Evolutionary conservation across 2,329 filamentous ascomycete species (phyloP), one percentile per base, ranked within the genome.

Genomic region (Aureobasidium sp.): DNA sequence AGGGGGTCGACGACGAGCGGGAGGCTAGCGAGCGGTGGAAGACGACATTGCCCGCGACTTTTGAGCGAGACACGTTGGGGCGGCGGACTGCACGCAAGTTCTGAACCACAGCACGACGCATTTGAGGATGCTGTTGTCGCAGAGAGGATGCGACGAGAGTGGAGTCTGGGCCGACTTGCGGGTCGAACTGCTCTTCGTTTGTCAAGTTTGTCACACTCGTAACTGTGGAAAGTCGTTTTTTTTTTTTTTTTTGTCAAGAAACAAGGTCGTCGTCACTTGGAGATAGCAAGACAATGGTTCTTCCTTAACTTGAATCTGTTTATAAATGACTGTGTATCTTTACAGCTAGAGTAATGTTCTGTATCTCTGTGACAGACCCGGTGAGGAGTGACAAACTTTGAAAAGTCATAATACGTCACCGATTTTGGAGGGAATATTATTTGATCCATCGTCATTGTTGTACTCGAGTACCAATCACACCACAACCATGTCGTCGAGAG

Each of bases 31-130:
- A 74, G 69, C 80, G 78, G 65, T 75, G 69, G 55, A 49, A 37
- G 42, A 47, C 29, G 33, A 40, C 55, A 49, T 49, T 49, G 55
- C 55, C 43, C 17, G 27, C 21, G 23, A 40, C 29, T 17, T 58
- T 58, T 13, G 35, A 33, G 15, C 55, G 37, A 6, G 37, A 19
- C 4, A 40, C 43, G 69, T 80, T 80, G 69, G 79, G 81, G 72
- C 86, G 83, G 74, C 84, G 82, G 69, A 83, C 84, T 70, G 85
- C 84, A 78, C 87, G 84, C 73, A 88, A 77, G 69, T 83, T 83
- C 78, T 84, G 82, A 65, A 85, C 75, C 67, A 84, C 82, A 74
- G 82, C 86, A 76, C 86, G 87, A 83, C 87, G 87, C 88, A 92
- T 92, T 37, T 57, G 10, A 35, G 40, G n/a, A 43, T 42, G 51